Evolutionary conservation across 1,284 basidiomycete species (phyloP), one percentile per base, ranked within the genome.

Genomic region (Anthracocystis panici-leucophaei): DNA sequence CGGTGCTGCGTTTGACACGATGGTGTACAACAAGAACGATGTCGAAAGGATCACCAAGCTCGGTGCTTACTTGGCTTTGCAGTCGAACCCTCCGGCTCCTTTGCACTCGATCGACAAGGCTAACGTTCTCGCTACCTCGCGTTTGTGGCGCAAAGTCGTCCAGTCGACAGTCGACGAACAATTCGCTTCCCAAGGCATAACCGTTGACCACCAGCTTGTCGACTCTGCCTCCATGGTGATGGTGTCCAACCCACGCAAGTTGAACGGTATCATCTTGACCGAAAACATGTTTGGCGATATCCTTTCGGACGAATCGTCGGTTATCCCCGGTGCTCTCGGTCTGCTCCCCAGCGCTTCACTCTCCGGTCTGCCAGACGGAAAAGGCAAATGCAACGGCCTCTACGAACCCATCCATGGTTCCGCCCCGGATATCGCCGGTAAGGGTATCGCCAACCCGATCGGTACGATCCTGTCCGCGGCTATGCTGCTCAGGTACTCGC

Each of bases 101-200:
- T 91, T 99, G 68, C 93, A 95, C 86, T 96, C 94, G 3, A 90
- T 99, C 86, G 97, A 99, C 89, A 99, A 99, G 88, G 97, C 97
- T 63, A 99, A 99, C 86, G 97, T 99, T 31, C 90, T 99, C 56
- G 97, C 97, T 42, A 94, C 91, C 80, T 96, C 93, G 44, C 89
- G 97, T 52, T 88, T 99, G 51, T 99, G 97, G 97, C 89, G 97
- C 65, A 94, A 91, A 85, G 82, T 84, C 21, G 83, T 84, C 16
- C 79, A 77, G 20, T 76, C 80, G 60, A 84, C 83, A 23, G 74
- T 85, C 46, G 82, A 84, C 57, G 35, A 44, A 5, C 78, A 85
- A 58, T 85, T 84, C 57, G 62, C 64, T 1, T 49, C 46, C 20
- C 60, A 81, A 48, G 81, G 80, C 16, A 54, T 85, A 33, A 80